Evolutionary conservation across 441 rosid genomes (phyloP).

Genomic region (Pelargonium fulgidum): DNA sequence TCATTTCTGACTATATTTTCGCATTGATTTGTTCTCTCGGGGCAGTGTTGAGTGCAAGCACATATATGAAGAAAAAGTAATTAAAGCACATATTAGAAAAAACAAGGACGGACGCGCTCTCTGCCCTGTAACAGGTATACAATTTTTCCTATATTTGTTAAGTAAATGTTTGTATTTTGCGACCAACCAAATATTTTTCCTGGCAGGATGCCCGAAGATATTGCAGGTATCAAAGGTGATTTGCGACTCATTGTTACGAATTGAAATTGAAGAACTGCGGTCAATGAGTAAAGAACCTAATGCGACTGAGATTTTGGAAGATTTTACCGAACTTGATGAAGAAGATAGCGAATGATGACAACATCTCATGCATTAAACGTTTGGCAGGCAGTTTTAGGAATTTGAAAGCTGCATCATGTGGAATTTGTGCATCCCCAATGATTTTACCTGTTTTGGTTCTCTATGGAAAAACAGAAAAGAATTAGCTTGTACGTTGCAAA

Average conservation of each 20-base stretch:
- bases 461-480: too few species aligned
- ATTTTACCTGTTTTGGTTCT: not conserved
- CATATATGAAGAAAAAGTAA: slow-evolving; percentile 54
- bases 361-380: not conserved
- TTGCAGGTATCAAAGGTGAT: slow-evolving; percentile 40
- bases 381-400: too few species aligned
- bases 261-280: slow-evolving; percentile 70
- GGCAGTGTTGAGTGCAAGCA: slow-evolving; percentile 84
- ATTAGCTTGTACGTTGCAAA: too few species aligned
- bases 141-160: slow-evolving; percentile 4
- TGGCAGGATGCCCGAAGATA: slow-evolving; percentile 62
- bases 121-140: slow-evolving; percentile 75
- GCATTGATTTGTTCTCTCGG: slow-evolving; percentile 1
- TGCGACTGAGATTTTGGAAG: slow-evolving; percentile 51
- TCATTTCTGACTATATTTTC: not conserved
- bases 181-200: slow-evolving; percentile 7
- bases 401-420: not conserved
- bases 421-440: not conserved
- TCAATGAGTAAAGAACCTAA: slow-evolving; percentile 37
- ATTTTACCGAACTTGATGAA: slow-evolving; percentile 48
- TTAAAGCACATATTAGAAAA: slow-evolving; percentile 41
- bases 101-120: slow-evolving; percentile 24
- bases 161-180: not conserved
- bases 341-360: slow-evolving; percentile 5
- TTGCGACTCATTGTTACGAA: slow-evolving; percentile 54